Percentiles rank a stretch among this genome's conserved stretches.
These are phyloP conservation scores for Eremochloa ophiuroides DNA, from an alignment of 176 grass and related monocot species.

Conservation along the genomic window DNA sequence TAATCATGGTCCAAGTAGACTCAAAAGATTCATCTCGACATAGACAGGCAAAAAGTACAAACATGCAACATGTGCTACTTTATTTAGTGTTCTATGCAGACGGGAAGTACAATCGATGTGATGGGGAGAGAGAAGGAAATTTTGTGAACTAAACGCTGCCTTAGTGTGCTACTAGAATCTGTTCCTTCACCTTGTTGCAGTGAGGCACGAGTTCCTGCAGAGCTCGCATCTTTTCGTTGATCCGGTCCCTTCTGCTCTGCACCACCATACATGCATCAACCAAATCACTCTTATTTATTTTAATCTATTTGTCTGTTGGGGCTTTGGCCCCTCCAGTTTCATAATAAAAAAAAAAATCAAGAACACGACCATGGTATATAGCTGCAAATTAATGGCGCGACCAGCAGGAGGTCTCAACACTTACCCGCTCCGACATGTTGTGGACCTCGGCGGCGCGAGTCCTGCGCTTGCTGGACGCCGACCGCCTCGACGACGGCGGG, in stretches of 20 bases:
- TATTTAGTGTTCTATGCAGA: no score
- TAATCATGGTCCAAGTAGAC: no score
- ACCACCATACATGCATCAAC: not conserved
- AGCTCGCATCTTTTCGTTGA: slow-evolving; percentile 92
- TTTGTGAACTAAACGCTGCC: no score
- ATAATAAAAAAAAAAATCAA: no score
- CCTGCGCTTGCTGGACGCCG: slow-evolving; percentile 60
- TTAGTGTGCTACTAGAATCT: not conserved
- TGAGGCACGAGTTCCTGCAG: slow-evolving; percentile 93
- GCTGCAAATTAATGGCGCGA: not conserved
- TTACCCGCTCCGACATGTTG: slow-evolving; percentile 85
- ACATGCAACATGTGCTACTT: no score
- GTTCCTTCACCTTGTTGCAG: slow-evolving; percentile 64
- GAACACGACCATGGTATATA: not conserved
- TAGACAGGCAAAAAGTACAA: no score
- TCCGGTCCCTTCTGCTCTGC: slow-evolving; percentile 84
- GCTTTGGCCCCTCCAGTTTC: no score
- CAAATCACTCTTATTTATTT: no score
- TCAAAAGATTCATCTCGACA: no score
- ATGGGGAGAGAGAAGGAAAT: no score
- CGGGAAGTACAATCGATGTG: no score
- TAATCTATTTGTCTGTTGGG: no score
- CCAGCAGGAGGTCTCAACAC: not conserved
- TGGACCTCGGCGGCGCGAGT: slow-evolving; percentile 82
- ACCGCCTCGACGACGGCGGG: slow-evolving; percentile 10